Evolutionary conservation across 768 basidiomycete species (phyloP), one percentile per base, ranked within the genome.

Genomic region (Lentinula detonsa): DNA sequence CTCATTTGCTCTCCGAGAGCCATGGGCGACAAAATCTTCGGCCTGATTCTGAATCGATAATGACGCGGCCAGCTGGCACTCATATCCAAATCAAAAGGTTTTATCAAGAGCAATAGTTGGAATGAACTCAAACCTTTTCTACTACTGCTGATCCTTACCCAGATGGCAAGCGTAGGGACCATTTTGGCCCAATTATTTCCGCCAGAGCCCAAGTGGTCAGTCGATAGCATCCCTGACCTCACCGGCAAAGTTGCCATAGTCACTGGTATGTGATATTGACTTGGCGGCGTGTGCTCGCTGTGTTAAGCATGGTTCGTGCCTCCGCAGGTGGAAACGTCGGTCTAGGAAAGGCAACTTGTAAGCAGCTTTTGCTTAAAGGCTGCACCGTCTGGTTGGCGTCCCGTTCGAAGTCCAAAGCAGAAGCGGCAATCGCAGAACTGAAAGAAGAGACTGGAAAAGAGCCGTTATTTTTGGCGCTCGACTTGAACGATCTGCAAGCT

Each of bases 401-500:
- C 33, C 50, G 50, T 52, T 52, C 50, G 6, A 52, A 52, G 15
- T 5, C 50, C 34, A 65, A 62, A 21, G 66, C 60, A 3, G 60
- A 68, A 57, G 54, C 57, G 15, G 64, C 67, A 3, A 68, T 67
- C 37, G 34, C 62, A 33, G 66, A 65, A 28, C 61, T 69, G n/a
- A 64, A 61, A 50, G 58, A 65, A 18, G 59, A 60, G 13, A 69
- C 66, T 21, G 67, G 66, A 13, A 65, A 65, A 35, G 63, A 65
- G 31, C 63, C 65, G 28, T 52, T 65, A 9, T 68, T 70, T 61
- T 64, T 73, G 23, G 56, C 64, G 13, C 59, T 74, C 16, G 72
- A 74, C 42, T 63, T 73, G n/a, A 62, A 61, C 3, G 66, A 70
- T 54, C 64, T 74, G 10, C 59, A 61, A 7, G 64, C 66, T n/a